phyloP scores from a whole-genome alignment of 495 filamentous ascomycete species.

The Cudoniella acicularis region DNA sequence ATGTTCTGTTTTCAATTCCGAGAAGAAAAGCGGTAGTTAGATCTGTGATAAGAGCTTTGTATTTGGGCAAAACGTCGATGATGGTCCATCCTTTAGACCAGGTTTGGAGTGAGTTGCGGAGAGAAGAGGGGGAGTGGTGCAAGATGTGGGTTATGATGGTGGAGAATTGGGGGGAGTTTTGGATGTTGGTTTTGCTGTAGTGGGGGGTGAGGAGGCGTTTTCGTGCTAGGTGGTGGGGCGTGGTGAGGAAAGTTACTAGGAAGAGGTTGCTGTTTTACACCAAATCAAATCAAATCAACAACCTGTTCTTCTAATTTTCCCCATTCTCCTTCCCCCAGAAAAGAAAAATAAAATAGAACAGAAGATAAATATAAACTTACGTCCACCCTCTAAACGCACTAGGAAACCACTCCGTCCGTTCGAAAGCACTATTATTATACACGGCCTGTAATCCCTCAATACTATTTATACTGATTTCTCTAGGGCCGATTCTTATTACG shows the following conservation, averaged over 20 bases:
- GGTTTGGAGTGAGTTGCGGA: not conserved
- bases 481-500: not conserved
- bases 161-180: not conserved
- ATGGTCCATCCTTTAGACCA: not conserved
- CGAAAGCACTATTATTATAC: not conserved
- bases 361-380: not conserved
- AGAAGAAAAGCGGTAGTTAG: not conserved
- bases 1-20: not conserved
- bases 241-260: not conserved
- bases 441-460: not conserved
- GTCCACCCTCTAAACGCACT: not conserved
- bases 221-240: not conserved
- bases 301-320: too few relatives aligned
- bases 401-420: not conserved
- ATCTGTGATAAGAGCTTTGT: not conserved
- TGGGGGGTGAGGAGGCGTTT: not conserved
- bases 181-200: not conserved
- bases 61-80: not conserved
- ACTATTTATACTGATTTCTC: not conserved
- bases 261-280: too few relatives aligned
- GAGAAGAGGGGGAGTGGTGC: not conserved
- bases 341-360: too few relatives aligned
- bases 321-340: too few relatives aligned
- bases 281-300: too few relatives aligned
- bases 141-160: not conserved